Evolutionary conservation across 371 early-diverging fungal genomes (phyloP).

Genomic region (Syncephalastrum contaminatum): DNA sequence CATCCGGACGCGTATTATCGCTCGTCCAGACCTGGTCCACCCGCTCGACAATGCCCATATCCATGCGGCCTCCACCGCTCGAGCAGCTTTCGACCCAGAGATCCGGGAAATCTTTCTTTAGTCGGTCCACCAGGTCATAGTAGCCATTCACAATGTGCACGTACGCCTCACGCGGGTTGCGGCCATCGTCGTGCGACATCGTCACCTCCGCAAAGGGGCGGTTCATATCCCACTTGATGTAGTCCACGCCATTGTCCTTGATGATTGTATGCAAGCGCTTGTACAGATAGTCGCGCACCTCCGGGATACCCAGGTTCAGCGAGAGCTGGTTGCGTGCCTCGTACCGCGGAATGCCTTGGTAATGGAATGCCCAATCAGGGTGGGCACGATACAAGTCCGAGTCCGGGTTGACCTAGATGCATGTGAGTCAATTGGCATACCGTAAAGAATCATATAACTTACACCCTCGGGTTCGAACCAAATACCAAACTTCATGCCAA

Average conservation of each 20-base stretch:
- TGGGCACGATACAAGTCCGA: constrained; percentile 41
- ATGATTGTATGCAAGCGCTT: constrained; percentile 15
- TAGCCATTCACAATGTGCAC: constrained; percentile 17
- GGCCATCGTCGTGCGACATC: constrained; percentile 9
- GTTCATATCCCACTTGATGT: constrained; percentile 54
- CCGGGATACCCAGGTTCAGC: constrained; percentile 24
- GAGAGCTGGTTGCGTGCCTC: constrained; percentile 35
- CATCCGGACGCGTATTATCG: constrained; percentile 42
- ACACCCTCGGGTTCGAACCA: constrained; percentile 60
- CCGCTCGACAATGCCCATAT: constrained; percentile 19
- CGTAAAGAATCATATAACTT: background rate
- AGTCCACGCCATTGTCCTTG: constrained; percentile 26
- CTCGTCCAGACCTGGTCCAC: constrained; percentile 37
- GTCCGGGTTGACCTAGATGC: constrained; percentile 31
- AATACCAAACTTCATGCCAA: constrained; percentile 54
- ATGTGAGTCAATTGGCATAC: background rate
- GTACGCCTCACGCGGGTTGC: constrained; percentile 28
- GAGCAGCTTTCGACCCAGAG: constrained; percentile 41
- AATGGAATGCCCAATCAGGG: constrained; percentile 43
- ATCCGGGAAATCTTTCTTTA: constrained; percentile 21
- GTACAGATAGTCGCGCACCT: constrained; percentile 30
- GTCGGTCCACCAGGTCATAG: constrained; percentile 18
- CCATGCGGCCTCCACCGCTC: constrained; percentile 48
- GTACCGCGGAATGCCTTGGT: constrained; percentile 14
- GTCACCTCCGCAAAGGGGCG: constrained; percentile 25